Base-by-base conservation (phyloP, 148 eudicot species). In the Rhododendron molle region DNA sequence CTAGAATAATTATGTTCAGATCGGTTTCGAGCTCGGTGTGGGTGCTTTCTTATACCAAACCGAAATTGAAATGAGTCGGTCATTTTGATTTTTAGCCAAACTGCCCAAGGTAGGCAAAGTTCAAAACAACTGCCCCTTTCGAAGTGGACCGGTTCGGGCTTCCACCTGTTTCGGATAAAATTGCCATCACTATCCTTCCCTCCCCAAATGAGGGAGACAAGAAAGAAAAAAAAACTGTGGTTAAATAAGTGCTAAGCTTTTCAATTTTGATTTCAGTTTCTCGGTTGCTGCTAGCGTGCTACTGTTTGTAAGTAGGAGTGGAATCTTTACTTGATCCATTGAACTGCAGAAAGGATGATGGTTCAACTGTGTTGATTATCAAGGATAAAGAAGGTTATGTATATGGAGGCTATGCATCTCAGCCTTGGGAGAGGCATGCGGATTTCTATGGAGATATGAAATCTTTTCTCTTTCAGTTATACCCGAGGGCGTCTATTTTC, bases 381-480 rank as follows among this genome's bases (percentile, higher is more conserved):
- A 96, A 94, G 89, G 99, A 96, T 88, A 95, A 81, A 81, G 98
- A 96, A 84, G 99, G 99, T 69, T 92, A 77, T 87, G 73, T 95
- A 74, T 96, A 92, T 87, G 98, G 99, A 88, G 99, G 99, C 83
- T 96, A 93, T 93, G 99, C 94, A 72, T 95, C 98, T 87, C 98
- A 94, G 83, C 92, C 97, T 54, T 96, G 99, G 99, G 94, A 93
- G 85, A 94, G 91, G 89, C 99, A 93, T 91, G 91, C 92, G 76
- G 98, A 95, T 86, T 96, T 96, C 81, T 96, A 94, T 47, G 98
- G 99, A 82, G 99, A 96, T 86, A 90, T 96, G 93, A 95, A 94
- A 86, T 93, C 92, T 85, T 95, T 95, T 87, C 88, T 96, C 44
- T 96, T 96, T 91, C 99, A 95, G 89, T 88, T 96, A 15, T 91